Evolutionary conservation across 2,329 filamentous ascomycete species (phyloP), one percentile per base, ranked within the genome.

Genomic region (Emericellopsis cladophorae): DNA sequence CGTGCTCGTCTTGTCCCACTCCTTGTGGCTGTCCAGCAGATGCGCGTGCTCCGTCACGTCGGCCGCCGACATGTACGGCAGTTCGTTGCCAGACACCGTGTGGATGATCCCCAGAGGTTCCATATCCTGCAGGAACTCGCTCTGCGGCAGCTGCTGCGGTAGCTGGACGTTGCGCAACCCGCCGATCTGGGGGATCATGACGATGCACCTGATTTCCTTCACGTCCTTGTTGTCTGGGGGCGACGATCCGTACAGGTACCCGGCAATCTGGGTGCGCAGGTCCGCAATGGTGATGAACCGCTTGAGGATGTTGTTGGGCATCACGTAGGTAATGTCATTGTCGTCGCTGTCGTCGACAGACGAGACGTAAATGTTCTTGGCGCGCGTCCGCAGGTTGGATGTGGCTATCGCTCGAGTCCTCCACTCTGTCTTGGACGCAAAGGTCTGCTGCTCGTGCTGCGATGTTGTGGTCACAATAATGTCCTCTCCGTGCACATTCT

Each of bases 391-490:
- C 48, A 98, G 68, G 60, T 98, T 98, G 21, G 89, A 93, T 3
- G 92, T 95, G 8, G 92, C 93, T 55, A 98, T 95, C 26, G 92
- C 92, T 49, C 93, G 73, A 10, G 92, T 98, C 40, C 92, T 84
- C 92, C 92, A 98, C 56, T 98, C 92, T 0, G 92, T 98, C 76
- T 96, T 96, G 15, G 90, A 96, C 10, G 90, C 89, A 59, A 98
- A 98, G 0, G 89, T 90, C 59, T 95, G 86, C 62, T 95, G 89
- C 64, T 98, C 92, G 54, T 94, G 98, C 56, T 95, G 86, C 15
- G 92, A 96, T 0, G 92, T 98, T 0, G 93, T 98, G 1, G 92
- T 95, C 22, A 96, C 90, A 51, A 98, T 89, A 55, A 98, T 95
- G 56, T 98, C 92, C 60, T 98, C 92, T 5, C 92, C 92, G 48